These are phyloP conservation scores for Mortierella hygrophila DNA, from an alignment of 192 early-diverging fungal genomes.

Conservation along the genomic window DNA sequence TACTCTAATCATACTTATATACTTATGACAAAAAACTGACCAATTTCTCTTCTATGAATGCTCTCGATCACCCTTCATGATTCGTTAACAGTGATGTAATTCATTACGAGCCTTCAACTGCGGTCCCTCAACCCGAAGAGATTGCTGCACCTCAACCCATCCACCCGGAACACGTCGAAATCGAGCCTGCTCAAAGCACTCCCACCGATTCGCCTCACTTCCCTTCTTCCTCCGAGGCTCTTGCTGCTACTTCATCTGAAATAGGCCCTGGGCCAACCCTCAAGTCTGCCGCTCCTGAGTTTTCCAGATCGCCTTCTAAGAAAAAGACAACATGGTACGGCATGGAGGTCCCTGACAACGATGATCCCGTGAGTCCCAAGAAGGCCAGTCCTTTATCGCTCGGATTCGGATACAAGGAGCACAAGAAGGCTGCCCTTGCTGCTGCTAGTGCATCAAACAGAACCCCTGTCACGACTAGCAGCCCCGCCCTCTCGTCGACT, in stretches of 20 bases:
- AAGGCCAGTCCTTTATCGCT: background rate
- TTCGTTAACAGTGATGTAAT: background rate
- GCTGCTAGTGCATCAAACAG: background rate
- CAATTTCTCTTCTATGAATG: no score
- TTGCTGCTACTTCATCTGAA: no score
- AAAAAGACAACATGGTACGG: constrained; percentile 19
- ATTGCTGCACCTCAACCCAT: background rate
- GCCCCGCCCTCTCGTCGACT: background rate
- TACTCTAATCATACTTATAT: no score
- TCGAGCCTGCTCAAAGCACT: background rate
- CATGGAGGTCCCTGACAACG: background rate
- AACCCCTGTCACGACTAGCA: background rate
- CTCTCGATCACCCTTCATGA: no score
- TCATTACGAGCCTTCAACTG: background rate
- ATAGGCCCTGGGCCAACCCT: background rate
- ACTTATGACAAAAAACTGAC: no score
- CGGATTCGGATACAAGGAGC: constrained; percentile 41
- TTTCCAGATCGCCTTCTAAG: no score
- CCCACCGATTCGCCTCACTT: background rate
- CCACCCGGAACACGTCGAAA: background rate
- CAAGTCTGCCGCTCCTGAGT: background rate
- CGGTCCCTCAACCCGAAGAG: background rate
- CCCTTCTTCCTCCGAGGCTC: background rate
- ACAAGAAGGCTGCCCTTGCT: constrained; percentile 20
- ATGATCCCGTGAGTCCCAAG: background rate